Conservation (phyloP, 208 protist genomes). For the Acanthamoeba castellanii region DNA sequence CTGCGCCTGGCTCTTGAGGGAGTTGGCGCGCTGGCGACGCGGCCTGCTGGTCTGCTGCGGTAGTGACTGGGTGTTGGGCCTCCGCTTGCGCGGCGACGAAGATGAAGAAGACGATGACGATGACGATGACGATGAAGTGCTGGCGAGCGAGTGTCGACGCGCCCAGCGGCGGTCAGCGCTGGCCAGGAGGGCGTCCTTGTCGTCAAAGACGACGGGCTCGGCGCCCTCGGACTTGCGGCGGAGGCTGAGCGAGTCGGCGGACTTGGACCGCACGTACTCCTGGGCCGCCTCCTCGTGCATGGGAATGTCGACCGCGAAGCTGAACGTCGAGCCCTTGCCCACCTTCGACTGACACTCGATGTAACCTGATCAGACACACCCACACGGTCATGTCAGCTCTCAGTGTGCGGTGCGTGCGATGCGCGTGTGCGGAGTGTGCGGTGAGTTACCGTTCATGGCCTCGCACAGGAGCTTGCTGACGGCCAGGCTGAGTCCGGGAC, state of each 20-base stretch:
- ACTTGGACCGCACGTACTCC: not conserved
- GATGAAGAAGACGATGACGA: not conserved
- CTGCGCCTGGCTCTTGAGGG: not conserved
- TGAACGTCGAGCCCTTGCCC: conserved; percentile 4
- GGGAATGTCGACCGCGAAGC: not conserved
- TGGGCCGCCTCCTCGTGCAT: not conserved
- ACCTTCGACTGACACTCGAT: not conserved
- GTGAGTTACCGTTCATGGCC: conserved; percentile 6
- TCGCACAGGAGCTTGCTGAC: conserved; percentile 22
- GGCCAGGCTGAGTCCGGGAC: conserved; percentile 2
- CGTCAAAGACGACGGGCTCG: not conserved
- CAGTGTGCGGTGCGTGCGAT: not conserved
- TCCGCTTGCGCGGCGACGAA: not conserved
- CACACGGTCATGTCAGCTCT: too few relatives aligned
- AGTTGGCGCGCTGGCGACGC: not conserved
- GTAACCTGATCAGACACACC: not conserved
- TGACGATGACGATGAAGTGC: not conserved
- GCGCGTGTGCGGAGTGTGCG: not conserved
- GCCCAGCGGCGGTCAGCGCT: not conserved
- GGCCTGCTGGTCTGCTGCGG: not conserved
- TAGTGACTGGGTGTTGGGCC: not conserved
- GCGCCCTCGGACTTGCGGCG: conserved; percentile 4
- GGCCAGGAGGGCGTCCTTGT: not conserved
- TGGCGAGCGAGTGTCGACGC: not conserved
- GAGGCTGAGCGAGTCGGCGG: not conserved